phyloP scores from a whole-genome alignment of 306 rosid species.

The Luffa aegyptiaca region DNA sequence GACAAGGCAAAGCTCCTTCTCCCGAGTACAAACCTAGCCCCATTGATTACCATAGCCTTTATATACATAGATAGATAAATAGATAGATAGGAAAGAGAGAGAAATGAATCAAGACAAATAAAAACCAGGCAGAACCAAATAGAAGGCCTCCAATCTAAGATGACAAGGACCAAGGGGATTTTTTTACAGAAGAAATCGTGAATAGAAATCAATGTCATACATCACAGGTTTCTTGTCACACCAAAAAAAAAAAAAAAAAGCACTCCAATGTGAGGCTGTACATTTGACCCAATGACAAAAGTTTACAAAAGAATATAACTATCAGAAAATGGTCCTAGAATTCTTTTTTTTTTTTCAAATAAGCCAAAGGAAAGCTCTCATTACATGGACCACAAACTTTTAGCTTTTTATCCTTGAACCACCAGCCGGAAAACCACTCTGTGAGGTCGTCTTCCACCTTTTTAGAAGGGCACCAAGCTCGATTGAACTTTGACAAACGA shows the following conservation, averaged over 20 bases:
- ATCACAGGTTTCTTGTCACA: too few relatives aligned
- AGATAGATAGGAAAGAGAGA: not conserved
- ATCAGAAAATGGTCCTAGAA: not conserved
- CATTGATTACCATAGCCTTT: not conserved
- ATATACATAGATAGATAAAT: too few relatives aligned
- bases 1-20: not conserved
- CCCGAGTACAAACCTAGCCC: not conserved
- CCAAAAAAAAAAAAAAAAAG: too few relatives aligned
- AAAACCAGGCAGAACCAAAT: not conserved
- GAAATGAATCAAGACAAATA: not conserved
- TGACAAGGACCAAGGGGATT: not conserved
- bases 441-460: not conserved
- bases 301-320: not conserved
- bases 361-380: not conserved
- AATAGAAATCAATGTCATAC: not conserved
- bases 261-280: not conserved
- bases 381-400: not conserved
- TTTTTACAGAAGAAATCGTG: not conserved
- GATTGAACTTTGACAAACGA: not conserved
- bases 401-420: not conserved
- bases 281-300: not conserved
- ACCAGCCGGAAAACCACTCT: not conserved
- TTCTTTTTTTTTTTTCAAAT: not conserved
- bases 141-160: not conserved
- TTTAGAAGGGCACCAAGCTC: not conserved